phyloP scores from a whole-genome alignment of 83 land plant species.

The Picea engelmannii region DNA sequence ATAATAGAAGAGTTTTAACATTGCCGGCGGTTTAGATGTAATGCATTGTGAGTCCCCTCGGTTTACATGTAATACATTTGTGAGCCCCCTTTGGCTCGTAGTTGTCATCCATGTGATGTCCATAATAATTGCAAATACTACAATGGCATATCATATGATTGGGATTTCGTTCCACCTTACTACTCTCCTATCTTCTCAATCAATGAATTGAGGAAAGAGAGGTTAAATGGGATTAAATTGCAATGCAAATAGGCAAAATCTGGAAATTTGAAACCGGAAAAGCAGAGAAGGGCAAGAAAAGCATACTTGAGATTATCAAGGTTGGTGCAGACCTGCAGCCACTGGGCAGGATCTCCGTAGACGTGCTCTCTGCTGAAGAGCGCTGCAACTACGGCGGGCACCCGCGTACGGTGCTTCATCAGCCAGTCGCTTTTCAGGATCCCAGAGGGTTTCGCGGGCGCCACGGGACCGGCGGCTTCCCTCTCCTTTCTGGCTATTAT shows the following conservation, averaged over 20 bases:
- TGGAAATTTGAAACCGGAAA: not conserved
- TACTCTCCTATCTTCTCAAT: not conserved
- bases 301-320: slow-evolving; percentile 84
- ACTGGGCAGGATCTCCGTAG: slow-evolving; percentile 90
- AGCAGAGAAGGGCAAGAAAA: not conserved
- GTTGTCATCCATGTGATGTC: too few relatives aligned
- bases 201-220: not conserved
- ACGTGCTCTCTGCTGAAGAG: slow-evolving; percentile 45
- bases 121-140: too few relatives aligned
- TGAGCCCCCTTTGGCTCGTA: too few relatives aligned
- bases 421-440: slow-evolving; percentile 89
- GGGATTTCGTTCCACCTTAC: too few relatives aligned
- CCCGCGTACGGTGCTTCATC: slow-evolving; percentile 77
- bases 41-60: too few relatives aligned
- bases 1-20: too few relatives aligned
- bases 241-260: not conserved
- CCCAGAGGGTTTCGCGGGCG: slow-evolving; percentile 45
- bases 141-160: too few relatives aligned
- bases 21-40: too few relatives aligned
- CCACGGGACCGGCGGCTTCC: slow-evolving; percentile 23
- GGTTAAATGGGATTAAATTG: not conserved
- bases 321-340: slow-evolving; percentile 88
- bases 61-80: too few relatives aligned
- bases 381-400: slow-evolving; percentile 84
- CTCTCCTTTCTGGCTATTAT: slow-evolving; percentile 50